Conservation (phyloP, 2,329 filamentous ascomycete genomes). For the Exophiala bonariae region DNA sequence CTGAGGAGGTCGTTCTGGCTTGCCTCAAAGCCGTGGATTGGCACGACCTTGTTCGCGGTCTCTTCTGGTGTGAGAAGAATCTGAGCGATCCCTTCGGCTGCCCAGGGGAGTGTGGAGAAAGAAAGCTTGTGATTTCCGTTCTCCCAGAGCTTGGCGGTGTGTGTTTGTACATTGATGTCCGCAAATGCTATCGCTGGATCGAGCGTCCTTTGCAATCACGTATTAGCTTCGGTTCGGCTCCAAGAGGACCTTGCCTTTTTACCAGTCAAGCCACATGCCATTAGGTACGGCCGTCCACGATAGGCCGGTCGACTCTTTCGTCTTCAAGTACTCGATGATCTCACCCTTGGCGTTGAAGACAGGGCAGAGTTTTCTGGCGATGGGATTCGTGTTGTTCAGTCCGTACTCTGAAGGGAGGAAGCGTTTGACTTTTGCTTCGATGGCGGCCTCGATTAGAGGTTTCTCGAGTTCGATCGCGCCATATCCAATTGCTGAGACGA, state of each 20-base stretch:
- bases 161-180: constrained; percentile 36
- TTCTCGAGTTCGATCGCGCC: constrained; percentile 24
- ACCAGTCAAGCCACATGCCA: constrained; percentile 32
- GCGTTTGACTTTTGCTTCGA: constrained; percentile 40
- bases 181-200: constrained; percentile 43
- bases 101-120: constrained; percentile 46
- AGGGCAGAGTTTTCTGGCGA: constrained; percentile 8
- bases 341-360: constrained; percentile 30
- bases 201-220: constrained; percentile 24
- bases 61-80: constrained; percentile 50
- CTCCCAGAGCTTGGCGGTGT: constrained; percentile 47
- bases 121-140: constrained; percentile 51
- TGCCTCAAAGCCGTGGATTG: constrained; percentile 43
- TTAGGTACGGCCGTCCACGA: constrained; percentile 27
- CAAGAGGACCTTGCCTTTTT: no score
- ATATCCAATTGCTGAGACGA: constrained; percentile 25
- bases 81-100: constrained; percentile 51
- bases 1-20: constrained; percentile 45
- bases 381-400: constrained; percentile 11
- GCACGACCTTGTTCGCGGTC: constrained; percentile 54
- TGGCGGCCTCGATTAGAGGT: constrained; percentile 40
- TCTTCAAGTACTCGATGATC: constrained; percentile 29
- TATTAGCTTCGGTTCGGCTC: no score
- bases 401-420: constrained; percentile 40
- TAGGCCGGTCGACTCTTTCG: constrained; percentile 13